Evolutionary conservation across 352 stramenopile species (phyloP), one percentile per base, ranked within the genome.

Genomic region (Globisporangium lucens): DNA sequence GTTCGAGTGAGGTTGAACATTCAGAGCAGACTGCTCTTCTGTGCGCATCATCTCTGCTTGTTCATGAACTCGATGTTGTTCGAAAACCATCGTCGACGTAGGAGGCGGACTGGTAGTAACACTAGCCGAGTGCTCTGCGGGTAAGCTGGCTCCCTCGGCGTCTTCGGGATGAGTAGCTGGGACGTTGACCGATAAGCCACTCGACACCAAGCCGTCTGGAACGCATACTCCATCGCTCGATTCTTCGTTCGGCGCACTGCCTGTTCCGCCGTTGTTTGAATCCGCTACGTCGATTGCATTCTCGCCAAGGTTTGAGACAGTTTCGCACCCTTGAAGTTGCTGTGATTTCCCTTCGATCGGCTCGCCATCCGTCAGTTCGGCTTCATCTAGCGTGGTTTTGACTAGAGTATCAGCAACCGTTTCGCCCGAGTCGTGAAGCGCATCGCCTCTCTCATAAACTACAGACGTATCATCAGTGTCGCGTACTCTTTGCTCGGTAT

Each of bases 261-360:
- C 1, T 35, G 43, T 7, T 47, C 17, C 12, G 5, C 55, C 30
- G 29, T 24, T 43, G 46, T 46, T 46, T 35, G 56, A 61, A 2
- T 30, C 56, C 22, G 30, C 49, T 24, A 36, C n/a, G 20, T 46
- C n/a, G 20, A 24, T 6, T 29, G n/a, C n/a, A 66, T 13, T 46
- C 20, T 58, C 60, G 13, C n/a, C n/a, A 30, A 66, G 7, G 10
- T 12, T 41, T 7, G 17, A 15, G 33, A 43, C 60, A 59, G 24
- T 12, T 35, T 58, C 60, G 29, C 60, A 49, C 2, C 12, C 46
- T 35, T 66, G 24, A 15, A 58, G 46, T 17, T 58, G 60, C 46
- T 59, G 46, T n/a, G 8, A 27, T 66, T 56, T 58, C n/a, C 17
- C 60, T 36, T 38, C 60, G 30, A 29, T 20, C 20, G 15, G 15